These are phyloP conservation scores for Acrocalymma vagum DNA, from an alignment of 2,329 filamentous ascomycete species.

Conservation along the genomic window DNA sequence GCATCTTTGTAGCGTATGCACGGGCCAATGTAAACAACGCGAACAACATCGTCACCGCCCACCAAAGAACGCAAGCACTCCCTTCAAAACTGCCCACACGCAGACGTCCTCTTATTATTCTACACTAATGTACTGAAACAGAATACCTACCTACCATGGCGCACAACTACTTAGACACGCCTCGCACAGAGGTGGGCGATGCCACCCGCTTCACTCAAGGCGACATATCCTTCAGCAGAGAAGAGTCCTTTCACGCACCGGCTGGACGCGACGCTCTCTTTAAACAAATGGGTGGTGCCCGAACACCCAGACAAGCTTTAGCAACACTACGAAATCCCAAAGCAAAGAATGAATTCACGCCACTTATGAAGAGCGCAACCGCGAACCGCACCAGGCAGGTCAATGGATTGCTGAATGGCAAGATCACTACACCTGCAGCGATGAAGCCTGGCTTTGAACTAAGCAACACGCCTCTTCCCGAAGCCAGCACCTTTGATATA, in stretches of 20 bases:
- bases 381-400: conserved; percentile 65
- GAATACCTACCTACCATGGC: conserved; percentile 48
- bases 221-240: conserved; percentile 83
- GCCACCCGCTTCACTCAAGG: conserved; percentile 74
- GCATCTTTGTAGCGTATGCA: too few species aligned
- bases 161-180: conserved; percentile 75
- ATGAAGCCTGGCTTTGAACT: conserved; percentile 69
- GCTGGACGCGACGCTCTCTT: conserved; percentile 78
- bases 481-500: conserved; percentile 69
- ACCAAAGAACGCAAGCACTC: conserved; percentile 13
- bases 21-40: conserved; percentile 27
- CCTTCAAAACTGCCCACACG: conserved; percentile 7
- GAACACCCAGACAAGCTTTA: conserved; percentile 79
- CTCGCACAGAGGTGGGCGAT: conserved; percentile 84
- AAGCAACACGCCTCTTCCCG: conserved; percentile 78
- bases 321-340: conserved; percentile 62
- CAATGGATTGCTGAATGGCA: conserved; percentile 48
- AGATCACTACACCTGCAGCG: conserved; percentile 70
- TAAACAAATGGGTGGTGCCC: conserved; percentile 72
- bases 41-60: conserved; percentile 16
- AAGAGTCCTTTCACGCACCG: conserved; percentile 83
- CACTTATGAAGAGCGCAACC: conserved; percentile 84
- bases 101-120: conserved; percentile 25
- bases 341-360: conserved; percentile 84
- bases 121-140: conserved; percentile 40